Base-by-base conservation (phyloP, 345 rosid species). In the Rhodomyrtus tomentosa region DNA sequence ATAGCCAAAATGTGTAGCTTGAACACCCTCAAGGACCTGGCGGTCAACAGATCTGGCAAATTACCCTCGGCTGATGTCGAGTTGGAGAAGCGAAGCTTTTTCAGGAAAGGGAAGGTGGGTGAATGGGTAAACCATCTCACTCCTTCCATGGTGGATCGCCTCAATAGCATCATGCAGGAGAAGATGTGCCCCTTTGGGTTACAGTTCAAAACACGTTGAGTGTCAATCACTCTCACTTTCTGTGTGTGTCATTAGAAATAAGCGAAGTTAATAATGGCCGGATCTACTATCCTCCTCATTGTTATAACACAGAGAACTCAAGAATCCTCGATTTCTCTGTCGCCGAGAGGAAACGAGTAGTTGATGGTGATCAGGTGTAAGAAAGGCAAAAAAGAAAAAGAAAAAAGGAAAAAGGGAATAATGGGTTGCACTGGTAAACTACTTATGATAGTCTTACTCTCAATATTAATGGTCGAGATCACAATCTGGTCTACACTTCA, bases 1-100 rank as follows among this genome's bases (percentile, higher is more conserved):
- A 62, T 62, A 32, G 18, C 73, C 21, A 59, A 59, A 0, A 27
- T 29, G 38, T 58, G 72, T n/a, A 58, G 36, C 72, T 58, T 58
- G 36, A 58, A 58, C 9, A 58, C 36, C 36, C 36, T 27, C 4
- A 58, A 58, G 72, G 72, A 27, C 36, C 36, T 27, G 2, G 36
- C n/a, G 36, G 36, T 58, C 18, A 58, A 58, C 8, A 13, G 27
- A 58, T 58, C 36, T 2, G 36, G 20, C 36, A 58, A 58, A 58
- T 0, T 58, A 27, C 15, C 7, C n/a, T n/a, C n/a, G n/a, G 7
- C 0, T 5, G 7, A 24, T 2, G 14, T 2, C 73, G n/a, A 55
- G 62, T 1, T 29, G 4, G 38, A 58, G 72, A 58, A 58, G 21
- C 14, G 21, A 59, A 59, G 1, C 18, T 27, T 13, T 29, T 58